Evolutionary conservation across 2,329 filamentous ascomycete species (phyloP), one percentile per base, ranked within the genome.

Genomic region (Diaporthe sp.): DNA sequence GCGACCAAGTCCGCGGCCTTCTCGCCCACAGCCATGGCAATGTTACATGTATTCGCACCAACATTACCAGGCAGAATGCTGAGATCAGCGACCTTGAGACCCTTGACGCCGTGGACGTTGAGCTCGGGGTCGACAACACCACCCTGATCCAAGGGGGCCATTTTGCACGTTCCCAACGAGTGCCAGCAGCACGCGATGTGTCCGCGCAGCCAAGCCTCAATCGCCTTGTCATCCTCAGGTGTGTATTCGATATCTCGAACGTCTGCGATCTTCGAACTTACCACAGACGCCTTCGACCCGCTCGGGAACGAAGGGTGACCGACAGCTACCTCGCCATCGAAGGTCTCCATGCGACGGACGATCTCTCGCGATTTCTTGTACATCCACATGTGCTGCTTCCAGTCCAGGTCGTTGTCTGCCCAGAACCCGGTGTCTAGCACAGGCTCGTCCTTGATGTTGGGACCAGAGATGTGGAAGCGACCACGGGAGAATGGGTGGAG

Each of bases 341-440:
- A 92, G 74, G 86, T 84, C 2, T 85, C 81, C 78, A 89, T 88
- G 19, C 90, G 88, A 3, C 91, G 87, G 30, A 86, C 83, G 71
- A 92, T 87, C 80, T 92, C 90, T 4, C 92, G 89, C n/a, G 86
- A 85, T 78, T 88, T 89, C 81, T 93, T 93, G 84, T 93, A 93
- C 0, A 84, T 87, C 90, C 91, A 92, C 15, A 91, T 77, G 17
- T 89, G 87, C 78, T 87, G 89, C 79, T 88, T 88, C 38, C 92
- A 42, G 78, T 93, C 91, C n/a, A 90, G 81, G 2, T 85, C 84
- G 33, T 86, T 75, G 70, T 92, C 83, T 85, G 58, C 82, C 81
- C 87, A 1, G 82, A 83, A 13, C 78, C 83, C 2, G 88, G 83
- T 50, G 86, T 87, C 22, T 75, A 71, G 2, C 82, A 83, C 28